Percentiles rank a stretch among this genome's conserved stretches.
Conservation (phyloP, 192 early-diverging fungal genomes). For the Phlyctochytrium planicorne region DNA sequence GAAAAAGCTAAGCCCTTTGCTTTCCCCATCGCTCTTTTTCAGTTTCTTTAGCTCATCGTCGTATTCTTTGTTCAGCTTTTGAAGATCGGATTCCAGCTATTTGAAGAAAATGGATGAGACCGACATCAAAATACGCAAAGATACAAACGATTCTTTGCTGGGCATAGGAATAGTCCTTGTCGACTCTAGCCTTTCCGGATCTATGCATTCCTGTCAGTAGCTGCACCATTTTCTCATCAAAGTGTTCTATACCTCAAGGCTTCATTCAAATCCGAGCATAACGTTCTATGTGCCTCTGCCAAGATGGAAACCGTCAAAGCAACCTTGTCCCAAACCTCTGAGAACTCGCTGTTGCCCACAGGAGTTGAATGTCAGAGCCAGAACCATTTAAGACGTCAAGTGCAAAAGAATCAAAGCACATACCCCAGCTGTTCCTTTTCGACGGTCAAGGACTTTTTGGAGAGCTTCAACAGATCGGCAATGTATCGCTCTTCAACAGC, state of each 20-base stretch:
- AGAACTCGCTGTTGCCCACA: not conserved
- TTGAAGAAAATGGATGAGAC: not conserved
- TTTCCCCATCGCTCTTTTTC: not conserved
- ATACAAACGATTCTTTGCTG: not conserved
- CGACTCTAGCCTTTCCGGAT: not conserved
- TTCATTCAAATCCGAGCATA: not conserved
- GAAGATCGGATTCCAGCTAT: not conserved
- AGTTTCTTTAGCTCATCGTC: not conserved
- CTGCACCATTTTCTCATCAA: no score
- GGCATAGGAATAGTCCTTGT: not conserved
- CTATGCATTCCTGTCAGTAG: no score
- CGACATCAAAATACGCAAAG: no score
- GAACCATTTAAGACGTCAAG: no score
- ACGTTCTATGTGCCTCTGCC: not conserved
- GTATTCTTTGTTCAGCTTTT: not conserved
- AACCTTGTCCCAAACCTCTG: not conserved
- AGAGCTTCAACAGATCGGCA: not conserved
- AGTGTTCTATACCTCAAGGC: not conserved
- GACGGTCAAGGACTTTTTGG: not conserved
- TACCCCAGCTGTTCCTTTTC: constrained; percentile 5
- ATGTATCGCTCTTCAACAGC: not conserved
- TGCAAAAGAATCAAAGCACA: not conserved
- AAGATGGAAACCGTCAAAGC: not conserved
- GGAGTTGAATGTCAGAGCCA: no score
- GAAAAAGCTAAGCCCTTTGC: not conserved